Base-by-base conservation (phyloP, 164 flowering plant genomes). In the Annona squamosa region DNA sequence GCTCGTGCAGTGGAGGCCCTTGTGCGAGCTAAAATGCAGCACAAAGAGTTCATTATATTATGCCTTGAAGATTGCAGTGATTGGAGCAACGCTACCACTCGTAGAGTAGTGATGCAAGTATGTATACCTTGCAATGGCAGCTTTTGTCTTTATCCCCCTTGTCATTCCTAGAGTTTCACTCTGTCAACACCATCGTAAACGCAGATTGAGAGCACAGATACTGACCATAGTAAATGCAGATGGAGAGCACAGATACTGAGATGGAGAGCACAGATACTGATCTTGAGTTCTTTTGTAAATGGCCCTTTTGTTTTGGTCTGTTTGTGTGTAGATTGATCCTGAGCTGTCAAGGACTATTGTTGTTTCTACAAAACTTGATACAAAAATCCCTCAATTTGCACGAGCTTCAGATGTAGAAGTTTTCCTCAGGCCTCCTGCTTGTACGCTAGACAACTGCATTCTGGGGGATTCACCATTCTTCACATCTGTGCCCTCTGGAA, bases 61-160 rank as follows among this genome's bases (percentile, higher is more conserved):
- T 95, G 99, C 78, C 99, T 95, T 80, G 99, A 95, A 82, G 99
- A 95, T 76, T 91, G 98, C 78, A 89, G 91, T 82, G 99, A 95
- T 81, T 95, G 99, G 99, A 94, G 98, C 79, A 92, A 90, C 85
- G 99, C 99, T 63, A 95, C 97, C 16, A 95, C 98, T 2, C 81
- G 98, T 47, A 86, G 96, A 80, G 90, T 92, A 19, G 99, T 92
- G 47, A 95, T 95, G 98, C 98, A 95, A 74, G 99, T 95, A 83
- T 71, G 71, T 68, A 2, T 59, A 17, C 9, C 59, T 69, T 76
- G 63, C 41, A 76, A 70, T 69, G 18, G n/a, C 61, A 4, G 17
- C 65, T 65, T 44, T 7, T 59, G 46, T 46, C 72, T 76, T 59
- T 5, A 45, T 74, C 68, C 7, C 42, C 63, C 59, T 4, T 48